These are phyloP conservation scores for Xylariales sp. DNA, from an alignment of 2,329 filamentous ascomycete species.

Conservation along the genomic window DNA sequence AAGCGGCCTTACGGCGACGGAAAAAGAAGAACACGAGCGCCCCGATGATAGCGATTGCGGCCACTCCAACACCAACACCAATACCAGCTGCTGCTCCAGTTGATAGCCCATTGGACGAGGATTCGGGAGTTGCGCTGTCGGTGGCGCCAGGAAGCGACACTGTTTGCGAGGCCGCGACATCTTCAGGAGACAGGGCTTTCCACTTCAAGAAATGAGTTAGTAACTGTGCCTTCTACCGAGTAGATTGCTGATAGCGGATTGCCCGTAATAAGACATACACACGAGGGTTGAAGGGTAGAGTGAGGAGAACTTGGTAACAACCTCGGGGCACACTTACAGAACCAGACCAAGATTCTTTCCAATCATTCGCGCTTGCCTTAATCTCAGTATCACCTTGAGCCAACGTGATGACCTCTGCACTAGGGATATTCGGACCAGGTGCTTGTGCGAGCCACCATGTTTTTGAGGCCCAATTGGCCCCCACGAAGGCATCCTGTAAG, in stretches of 20 bases:
- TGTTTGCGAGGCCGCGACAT: conserved; percentile 35
- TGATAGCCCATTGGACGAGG: conserved; percentile 39
- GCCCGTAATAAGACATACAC: not conserved
- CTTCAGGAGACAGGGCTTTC: conserved; percentile 43
- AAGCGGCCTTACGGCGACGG: conserved; percentile 45
- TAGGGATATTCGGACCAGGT: conserved; percentile 53
- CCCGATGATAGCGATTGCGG: conserved; percentile 40
- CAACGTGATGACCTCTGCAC: conserved; percentile 40
- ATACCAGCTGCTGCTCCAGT: conserved; percentile 52
- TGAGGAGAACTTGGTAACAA: no score
- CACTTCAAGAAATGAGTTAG: conserved; percentile 39
- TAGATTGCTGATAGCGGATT: not conserved
- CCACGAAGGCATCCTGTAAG: conserved; percentile 60
- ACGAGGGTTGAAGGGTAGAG: not conserved
- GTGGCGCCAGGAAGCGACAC: conserved; percentile 32
- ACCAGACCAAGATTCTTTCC: conserved; percentile 50
- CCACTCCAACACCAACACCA: conserved; percentile 49
- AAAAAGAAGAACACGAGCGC: conserved; percentile 45
- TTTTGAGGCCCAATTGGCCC: conserved; percentile 53
- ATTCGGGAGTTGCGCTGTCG: not conserved
- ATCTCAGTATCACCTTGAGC: conserved; percentile 38
- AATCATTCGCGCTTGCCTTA: conserved; percentile 46
- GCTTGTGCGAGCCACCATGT: conserved; percentile 56
- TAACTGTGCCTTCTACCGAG: not conserved
- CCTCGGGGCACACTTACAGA: conserved; percentile 30